A percentile compares a stretch with the other conserved stretches of the same genome.
Evolutionary conservation across 2,329 filamentous ascomycete genomes (phyloP).

Genomic region (Aspergillus sp.): DNA sequence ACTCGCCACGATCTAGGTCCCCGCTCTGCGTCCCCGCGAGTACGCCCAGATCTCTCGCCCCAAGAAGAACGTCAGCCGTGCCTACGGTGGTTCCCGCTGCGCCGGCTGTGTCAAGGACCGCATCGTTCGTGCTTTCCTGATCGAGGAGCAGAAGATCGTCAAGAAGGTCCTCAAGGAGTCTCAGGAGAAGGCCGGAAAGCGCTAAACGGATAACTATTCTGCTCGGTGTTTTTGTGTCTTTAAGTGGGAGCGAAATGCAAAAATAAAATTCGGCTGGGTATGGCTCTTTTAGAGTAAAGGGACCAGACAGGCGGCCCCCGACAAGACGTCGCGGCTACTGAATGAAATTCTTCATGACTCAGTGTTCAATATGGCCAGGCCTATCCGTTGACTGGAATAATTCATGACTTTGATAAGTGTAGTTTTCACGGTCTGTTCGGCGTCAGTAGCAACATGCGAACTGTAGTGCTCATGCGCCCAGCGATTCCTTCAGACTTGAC

Average conservation of each 20-base stretch:
- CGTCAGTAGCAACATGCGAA: too few relatives aligned
- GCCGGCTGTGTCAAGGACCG: slow-evolving; percentile 98
- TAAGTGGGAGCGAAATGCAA: slow-evolving; percentile 33
- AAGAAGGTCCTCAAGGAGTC: slow-evolving; percentile 99
- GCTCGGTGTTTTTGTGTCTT: slow-evolving; percentile 34
- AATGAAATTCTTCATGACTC: slow-evolving; percentile 9
- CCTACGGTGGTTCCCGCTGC: slow-evolving; percentile 98
- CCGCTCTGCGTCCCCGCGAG: slow-evolving; percentile 96
- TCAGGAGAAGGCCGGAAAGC: slow-evolving; percentile 64
- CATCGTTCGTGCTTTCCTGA: slow-evolving; percentile 96
- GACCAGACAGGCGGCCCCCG: slow-evolving; percentile 4
- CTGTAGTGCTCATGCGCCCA: too few relatives aligned
- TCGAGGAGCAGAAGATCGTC: slow-evolving; percentile 99
- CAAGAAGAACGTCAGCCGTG: slow-evolving; percentile 98
- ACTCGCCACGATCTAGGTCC: slow-evolving; percentile 58
- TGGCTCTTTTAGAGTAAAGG: slow-evolving; percentile 10
- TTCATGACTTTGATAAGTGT: neutral
- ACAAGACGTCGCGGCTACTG: neutral
- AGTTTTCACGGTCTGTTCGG: neutral
- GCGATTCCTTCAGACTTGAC: too few relatives aligned
- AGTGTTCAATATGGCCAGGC: slow-evolving; percentile 3
- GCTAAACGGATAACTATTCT: slow-evolving; percentile 37
- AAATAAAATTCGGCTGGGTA: slow-evolving; percentile 22
- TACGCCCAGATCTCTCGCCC: slow-evolving; percentile 96
- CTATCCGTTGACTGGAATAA: neutral